Conservation (phyloP, 192 early-diverging fungal genomes). For the Geranomyces michiganensis region DNA sequence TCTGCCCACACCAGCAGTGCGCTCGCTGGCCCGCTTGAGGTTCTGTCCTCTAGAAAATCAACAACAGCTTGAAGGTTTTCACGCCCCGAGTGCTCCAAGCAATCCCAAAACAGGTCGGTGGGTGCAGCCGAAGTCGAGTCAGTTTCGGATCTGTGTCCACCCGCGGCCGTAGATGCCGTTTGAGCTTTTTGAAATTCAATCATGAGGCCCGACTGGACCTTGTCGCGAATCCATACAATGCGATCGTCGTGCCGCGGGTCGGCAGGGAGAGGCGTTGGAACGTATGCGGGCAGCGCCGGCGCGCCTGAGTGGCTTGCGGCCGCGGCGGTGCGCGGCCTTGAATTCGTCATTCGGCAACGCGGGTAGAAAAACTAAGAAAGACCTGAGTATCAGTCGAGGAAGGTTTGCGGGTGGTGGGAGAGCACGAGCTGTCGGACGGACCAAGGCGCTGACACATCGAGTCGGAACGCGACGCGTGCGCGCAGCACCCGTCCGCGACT, state of each 20-base stretch:
- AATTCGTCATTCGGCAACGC: constrained; percentile 11
- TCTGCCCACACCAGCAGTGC: constrained; percentile 57
- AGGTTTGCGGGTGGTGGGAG: no score
- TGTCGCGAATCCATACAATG: constrained; percentile 40
- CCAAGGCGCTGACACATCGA: no score
- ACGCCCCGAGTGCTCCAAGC: constrained; percentile 47
- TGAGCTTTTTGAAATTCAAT: constrained; percentile 40
- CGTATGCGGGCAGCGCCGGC: constrained; percentile 7
- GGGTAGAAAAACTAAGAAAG: no score
- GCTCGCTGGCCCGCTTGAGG: constrained; percentile 4
- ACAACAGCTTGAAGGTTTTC: constrained; percentile 43
- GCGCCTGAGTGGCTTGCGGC: neutral
- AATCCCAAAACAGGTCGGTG: constrained; percentile 52
- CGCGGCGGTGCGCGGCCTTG: constrained; percentile 20
- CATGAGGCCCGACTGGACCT: constrained; percentile 50
- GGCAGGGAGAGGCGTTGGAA: constrained; percentile 17
- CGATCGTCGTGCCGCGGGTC: constrained; percentile 40
- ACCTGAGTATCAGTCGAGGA: no score
- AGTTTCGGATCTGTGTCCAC: neutral
- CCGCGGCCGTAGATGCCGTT: neutral
- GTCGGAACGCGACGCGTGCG: no score
- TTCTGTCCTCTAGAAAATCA: constrained; percentile 50
- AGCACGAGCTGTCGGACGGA: no score
- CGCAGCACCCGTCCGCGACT: no score
- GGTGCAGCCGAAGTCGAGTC: neutral